A percentile compares a stretch with the other conserved stretches of the same genome.
These are phyloP conservation scores for Musa acuminata DNA, from an alignment of 176 grass and related monocot species.

Conservation along the genomic window DNA sequence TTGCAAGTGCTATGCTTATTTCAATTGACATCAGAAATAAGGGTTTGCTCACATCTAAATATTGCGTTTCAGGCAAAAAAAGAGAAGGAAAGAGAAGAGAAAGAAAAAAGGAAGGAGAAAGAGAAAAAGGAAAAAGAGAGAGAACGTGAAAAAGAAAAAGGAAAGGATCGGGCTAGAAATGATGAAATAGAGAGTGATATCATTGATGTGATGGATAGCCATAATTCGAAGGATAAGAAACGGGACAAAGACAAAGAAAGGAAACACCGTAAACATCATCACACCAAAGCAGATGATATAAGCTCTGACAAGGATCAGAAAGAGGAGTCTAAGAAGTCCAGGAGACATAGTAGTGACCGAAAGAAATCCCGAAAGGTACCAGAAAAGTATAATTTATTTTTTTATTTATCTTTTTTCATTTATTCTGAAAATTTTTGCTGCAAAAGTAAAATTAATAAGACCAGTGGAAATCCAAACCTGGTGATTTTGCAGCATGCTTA, in stretches of 20 bases:
- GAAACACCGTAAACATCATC: conserved; percentile 87
- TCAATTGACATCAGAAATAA: neutral
- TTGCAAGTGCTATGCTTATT: no score
- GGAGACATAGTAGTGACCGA: conserved; percentile 67
- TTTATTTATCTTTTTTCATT: conserved; percentile 24
- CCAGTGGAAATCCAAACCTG: conserved; percentile 14
- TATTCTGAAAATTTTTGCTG: neutral
- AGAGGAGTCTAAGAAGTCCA: conserved; percentile 68
- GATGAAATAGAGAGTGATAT: conserved; percentile 59
- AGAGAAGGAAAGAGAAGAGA: conserved; percentile 78
- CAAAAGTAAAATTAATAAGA: neutral
- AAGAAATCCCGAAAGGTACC: conserved; percentile 94
- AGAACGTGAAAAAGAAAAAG: conserved; percentile 68
- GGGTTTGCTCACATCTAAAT: neutral
- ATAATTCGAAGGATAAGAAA: conserved; percentile 67
- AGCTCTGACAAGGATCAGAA: conserved; percentile 76
- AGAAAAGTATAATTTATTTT: neutral
- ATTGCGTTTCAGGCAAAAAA: conserved; percentile 40
- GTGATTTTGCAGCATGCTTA: conserved; percentile 56
- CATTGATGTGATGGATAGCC: conserved; percentile 43
- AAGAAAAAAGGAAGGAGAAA: conserved; percentile 66
- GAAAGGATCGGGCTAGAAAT: conserved; percentile 60
- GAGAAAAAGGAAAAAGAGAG: conserved; percentile 62
- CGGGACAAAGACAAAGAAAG: conserved; percentile 89
- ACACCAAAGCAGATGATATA: conserved; percentile 47